Evolutionary conservation across 306 rosid species (phyloP), one percentile per base, ranked within the genome.

Genomic region (Malus orientalis): DNA sequence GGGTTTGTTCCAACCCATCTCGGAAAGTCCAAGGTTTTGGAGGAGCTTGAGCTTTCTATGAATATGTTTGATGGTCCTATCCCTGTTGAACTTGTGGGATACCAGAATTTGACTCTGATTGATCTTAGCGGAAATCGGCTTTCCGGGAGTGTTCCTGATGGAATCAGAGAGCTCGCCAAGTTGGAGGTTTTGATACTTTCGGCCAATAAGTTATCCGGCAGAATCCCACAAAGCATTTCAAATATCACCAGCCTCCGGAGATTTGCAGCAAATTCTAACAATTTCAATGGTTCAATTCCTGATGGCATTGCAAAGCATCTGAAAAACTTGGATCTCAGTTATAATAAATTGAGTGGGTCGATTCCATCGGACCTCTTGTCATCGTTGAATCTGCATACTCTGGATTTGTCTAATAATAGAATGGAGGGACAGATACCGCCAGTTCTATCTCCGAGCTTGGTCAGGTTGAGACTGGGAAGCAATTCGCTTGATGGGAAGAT

Each of bases 381-480:
- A 44, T 83, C 83, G 47, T 2, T 15, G 8, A 78, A 76, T 4
- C 47, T 95, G 63, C 29, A 40, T 85, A 33, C 73, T 22, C 71
- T 95, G 30, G 99, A 95, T 75, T 90, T 95, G 85, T 85, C 96
- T 8, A 1, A 61, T 69, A 95, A 95, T 71, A 13, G 0, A 19
- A 76, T 95, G 20, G 18, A 7, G 2, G 99, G 97, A 23, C 2
- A 63, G 5, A 65, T 95, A 14, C 99, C 96, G 8, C 4, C 30
- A 47, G 27, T 9, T 3, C 11, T 95, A 27, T 90, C 97, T 64
- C 1, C 11, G 33, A 82, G 60, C 59, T 76, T 95, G 74, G 69
- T 83, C 33, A 86, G 97, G 81, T 74, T 95, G 88, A 89, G 99
- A 79, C 60, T 95, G 58, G 97, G 99, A 47, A 55, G 68, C 63